phyloP scores from a whole-genome alignment of 441 rosid species.

The Brassica hybrid region DNA sequence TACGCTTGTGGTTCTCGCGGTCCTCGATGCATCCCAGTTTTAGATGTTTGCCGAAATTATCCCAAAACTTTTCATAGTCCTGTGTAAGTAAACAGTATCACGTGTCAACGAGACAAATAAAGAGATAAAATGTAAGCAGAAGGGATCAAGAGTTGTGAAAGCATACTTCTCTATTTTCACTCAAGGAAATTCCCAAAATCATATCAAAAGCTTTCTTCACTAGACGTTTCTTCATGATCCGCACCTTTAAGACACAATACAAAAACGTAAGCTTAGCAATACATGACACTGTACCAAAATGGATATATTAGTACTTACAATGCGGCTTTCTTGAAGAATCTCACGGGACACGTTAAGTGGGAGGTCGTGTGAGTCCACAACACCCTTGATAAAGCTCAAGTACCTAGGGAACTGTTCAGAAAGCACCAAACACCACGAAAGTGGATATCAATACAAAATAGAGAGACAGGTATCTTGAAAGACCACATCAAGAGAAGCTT shows the following conservation, averaged over 20 bases:
- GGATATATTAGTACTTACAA: conserved; percentile 57
- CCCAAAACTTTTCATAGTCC: conserved; percentile 98
- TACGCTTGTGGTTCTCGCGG: conserved; percentile 92
- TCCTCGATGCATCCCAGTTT: conserved; percentile 96
- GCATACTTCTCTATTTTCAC: conserved; percentile 84
- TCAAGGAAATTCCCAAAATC: conserved; percentile 89
- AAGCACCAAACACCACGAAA: conserved; percentile 22
- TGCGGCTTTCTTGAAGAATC: conserved; percentile 98
- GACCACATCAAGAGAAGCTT: neutral
- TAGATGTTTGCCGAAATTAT: conserved; percentile 78
- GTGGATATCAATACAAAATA: neutral
- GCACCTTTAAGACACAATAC: conserved; percentile 58
- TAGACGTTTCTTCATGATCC: conserved; percentile 92
- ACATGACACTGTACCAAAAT: neutral
- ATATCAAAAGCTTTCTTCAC: conserved; percentile 93
- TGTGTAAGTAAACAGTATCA: conserved; percentile 34
- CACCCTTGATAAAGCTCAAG: conserved; percentile 95
- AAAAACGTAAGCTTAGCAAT: conserved; percentile 21
- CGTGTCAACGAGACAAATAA: neutral
- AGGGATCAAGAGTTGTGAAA: conserved; percentile 7
- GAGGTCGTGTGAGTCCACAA: conserved; percentile 95
- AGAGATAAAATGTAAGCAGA: neutral
- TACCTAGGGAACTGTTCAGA: conserved; percentile 83
- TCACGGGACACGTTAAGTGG: conserved; percentile 98
- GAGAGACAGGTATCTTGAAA: conserved; percentile 6